Evolutionary conservation across 2,329 filamentous ascomycete species (phyloP).

Genomic region (Verticillium klebahnii): DNA sequence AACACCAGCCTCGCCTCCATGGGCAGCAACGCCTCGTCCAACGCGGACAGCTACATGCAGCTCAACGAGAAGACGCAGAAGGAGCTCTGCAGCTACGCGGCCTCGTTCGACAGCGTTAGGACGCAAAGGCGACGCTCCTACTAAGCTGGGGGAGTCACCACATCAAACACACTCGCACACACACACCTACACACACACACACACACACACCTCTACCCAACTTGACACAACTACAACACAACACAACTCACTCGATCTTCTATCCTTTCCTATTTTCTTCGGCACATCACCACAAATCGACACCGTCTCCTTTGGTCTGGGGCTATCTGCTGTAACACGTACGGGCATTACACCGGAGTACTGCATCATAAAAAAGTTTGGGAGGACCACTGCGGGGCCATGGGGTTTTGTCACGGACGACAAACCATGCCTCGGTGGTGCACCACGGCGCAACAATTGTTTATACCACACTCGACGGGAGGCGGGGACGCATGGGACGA

Average conservation of each 20-base stretch:
- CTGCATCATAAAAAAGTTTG: constrained; percentile 40
- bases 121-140: constrained; percentile 53
- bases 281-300: constrained; percentile 13
- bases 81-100: constrained; percentile 81
- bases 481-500: background rate
- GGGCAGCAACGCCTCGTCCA: constrained; percentile 49
- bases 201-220: constrained; percentile 15
- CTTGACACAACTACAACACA: background rate
- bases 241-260: constrained; percentile 26
- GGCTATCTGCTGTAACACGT: constrained; percentile 36
- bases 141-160: constrained; percentile 24
- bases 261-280: constrained; percentile 13
- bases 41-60: constrained; percentile 43
- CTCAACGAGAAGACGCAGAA: constrained; percentile 73
- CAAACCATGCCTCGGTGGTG: background rate
- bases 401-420: background rate
- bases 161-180: constrained; percentile 15
- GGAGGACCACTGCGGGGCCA: background rate
- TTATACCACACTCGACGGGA: background rate
- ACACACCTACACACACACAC: constrained; percentile 16
- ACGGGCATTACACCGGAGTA: constrained; percentile 43
- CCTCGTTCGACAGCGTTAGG: constrained; percentile 80
- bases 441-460: background rate
- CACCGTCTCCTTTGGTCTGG: constrained; percentile 13
- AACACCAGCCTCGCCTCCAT: constrained; percentile 81